phyloP scores from a whole-genome alignment of 768 basidiomycete species.

The Agrocybe pediades region DNA sequence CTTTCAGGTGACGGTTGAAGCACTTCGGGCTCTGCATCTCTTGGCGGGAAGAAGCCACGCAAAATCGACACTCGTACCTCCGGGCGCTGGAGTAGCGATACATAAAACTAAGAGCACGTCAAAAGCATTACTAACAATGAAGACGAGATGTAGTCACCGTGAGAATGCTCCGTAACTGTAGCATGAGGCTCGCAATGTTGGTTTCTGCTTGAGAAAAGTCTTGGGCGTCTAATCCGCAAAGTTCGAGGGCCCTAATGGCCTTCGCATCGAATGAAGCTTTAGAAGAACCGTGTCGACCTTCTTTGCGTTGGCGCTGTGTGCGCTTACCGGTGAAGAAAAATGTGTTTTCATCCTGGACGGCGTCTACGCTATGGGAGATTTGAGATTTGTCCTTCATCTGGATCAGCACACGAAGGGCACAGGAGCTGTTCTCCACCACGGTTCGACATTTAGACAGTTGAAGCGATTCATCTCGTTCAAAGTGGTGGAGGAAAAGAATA shows the following conservation, averaged over 20 bases:
- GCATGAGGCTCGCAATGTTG: neutral
- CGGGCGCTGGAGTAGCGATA: conserved; percentile 13
- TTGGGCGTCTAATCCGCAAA: neutral
- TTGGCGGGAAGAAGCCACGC: neutral
- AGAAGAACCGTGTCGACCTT: neutral
- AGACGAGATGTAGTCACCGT: conserved; percentile 2
- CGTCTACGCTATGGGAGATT: neutral
- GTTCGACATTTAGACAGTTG: neutral
- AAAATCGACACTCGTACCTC: conserved; percentile 9
- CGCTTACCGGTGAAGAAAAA: conserved; percentile 1
- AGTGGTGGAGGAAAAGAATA: conserved; percentile 6
- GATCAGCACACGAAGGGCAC: conserved; percentile 1
- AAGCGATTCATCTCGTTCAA: conserved; percentile 1
- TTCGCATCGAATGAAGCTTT: conserved; percentile 1
- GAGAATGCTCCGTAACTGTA: neutral
- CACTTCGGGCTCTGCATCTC: neutral
- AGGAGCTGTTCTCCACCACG: conserved; percentile 7
- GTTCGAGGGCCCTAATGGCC: conserved; percentile 5
- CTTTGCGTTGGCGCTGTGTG: conserved; percentile 10
- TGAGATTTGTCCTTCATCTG: neutral
- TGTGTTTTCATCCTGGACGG: neutral
- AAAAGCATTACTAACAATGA: neutral
- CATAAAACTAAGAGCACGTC: conserved; percentile 5
- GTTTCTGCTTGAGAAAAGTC: neutral
- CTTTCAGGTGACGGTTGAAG: neutral